Evolutionary conservation across 768 basidiomycete species (phyloP).

Genomic region (Suillus subalutaceus): DNA sequence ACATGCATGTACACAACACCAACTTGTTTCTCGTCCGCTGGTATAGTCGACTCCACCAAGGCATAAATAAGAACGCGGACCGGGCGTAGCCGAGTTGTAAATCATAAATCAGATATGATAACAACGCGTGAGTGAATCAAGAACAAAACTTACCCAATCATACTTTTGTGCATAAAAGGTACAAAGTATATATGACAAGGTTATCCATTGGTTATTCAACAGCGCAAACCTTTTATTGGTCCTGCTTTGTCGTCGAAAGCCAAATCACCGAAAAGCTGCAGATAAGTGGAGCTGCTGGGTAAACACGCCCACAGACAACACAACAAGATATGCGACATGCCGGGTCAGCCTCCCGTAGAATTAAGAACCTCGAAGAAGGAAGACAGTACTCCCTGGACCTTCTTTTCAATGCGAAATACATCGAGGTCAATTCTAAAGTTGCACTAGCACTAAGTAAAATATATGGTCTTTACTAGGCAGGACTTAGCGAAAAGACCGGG

Average conservation of each 20-base stretch:
- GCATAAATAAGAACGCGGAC: background rate
- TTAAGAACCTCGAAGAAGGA: background rate
- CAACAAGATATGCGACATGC: background rate
- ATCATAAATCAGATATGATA: background rate
- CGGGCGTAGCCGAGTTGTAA: background rate
- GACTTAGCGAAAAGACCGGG: too few relatives aligned
- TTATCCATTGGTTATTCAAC: background rate
- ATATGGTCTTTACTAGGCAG: background rate
- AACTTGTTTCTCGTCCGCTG: background rate
- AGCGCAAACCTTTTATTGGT: background rate
- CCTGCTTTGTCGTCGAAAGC: background rate
- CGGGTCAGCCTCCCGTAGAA: background rate
- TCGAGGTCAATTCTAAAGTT: background rate
- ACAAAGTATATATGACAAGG: background rate
- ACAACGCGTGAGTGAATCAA: background rate
- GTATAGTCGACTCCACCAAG: background rate
- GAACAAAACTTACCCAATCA: background rate
- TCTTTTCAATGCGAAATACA: background rate
- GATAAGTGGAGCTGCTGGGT: background rate
- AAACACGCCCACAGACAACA: background rate
- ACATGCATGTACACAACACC: background rate
- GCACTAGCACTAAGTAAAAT: background rate
- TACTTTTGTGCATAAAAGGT: too few relatives aligned
- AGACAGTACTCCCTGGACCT: background rate
- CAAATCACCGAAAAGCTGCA: background rate